Conservation (phyloP, 2,329 filamentous ascomycete genomes). For the Sclerotinia trifoliorum region DNA sequence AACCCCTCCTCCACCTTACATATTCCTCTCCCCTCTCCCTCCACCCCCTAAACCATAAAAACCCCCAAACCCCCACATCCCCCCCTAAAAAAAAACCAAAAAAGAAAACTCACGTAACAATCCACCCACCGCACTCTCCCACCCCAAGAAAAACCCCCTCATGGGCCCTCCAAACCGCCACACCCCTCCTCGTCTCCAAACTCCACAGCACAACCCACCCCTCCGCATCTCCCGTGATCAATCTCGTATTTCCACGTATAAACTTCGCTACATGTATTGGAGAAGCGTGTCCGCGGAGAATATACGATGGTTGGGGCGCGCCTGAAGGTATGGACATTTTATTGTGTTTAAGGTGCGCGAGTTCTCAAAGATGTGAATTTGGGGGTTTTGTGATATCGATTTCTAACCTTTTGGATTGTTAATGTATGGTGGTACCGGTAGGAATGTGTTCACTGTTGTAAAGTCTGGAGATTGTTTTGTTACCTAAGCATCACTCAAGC, state of each 20-base stretch:
- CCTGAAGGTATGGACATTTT: constrained; percentile 34
- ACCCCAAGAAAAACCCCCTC: constrained; percentile 69
- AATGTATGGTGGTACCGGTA: background rate
- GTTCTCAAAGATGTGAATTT: background rate
- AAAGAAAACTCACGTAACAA: constrained; percentile 72
- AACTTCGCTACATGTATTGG: constrained; percentile 78
- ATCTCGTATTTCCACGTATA: constrained; percentile 67
- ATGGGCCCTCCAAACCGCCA: constrained; percentile 86
- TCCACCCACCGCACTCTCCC: constrained; percentile 65
- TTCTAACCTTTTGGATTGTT: background rate
- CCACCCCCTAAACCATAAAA: too few relatives aligned
- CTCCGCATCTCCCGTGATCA: constrained; percentile 84
- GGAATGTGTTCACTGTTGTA: background rate
- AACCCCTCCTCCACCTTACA: background rate
- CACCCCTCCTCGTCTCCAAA: constrained; percentile 73
- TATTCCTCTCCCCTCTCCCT: too few relatives aligned
- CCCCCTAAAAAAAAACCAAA: background rate
- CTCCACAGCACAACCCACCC: constrained; percentile 89
- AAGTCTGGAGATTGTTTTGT: background rate
- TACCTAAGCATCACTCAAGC: constrained; percentile 3
- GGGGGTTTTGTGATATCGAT: background rate
- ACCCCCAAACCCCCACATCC: too few relatives aligned
- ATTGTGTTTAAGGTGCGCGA: constrained; percentile 11
- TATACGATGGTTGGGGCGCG: constrained; percentile 44
- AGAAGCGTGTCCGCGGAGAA: constrained; percentile 81